Base-by-base conservation (phyloP, 2,329 filamentous ascomycete species). In the Exserohilum turcica region DNA sequence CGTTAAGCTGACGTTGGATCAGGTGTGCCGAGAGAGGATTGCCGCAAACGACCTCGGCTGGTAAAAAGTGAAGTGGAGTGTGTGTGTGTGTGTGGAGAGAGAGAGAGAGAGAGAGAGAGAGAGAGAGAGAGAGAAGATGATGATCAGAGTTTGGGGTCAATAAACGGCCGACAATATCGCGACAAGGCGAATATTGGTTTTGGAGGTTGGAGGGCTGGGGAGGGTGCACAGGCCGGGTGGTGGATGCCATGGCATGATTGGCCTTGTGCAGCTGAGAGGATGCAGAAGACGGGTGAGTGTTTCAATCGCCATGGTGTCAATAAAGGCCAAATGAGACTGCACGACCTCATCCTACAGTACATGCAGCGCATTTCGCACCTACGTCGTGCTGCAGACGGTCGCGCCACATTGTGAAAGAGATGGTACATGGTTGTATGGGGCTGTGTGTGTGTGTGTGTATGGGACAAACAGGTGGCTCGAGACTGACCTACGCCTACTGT, bases 381-480 rank as follows among this genome's bases (percentile, higher is more conserved):
- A 52, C 52, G 52, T 57, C 35, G 52, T 28, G 13, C 37, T 45
- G 39, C 44, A 54, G 43, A 27, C 40, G 29, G 29, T 36, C 42
- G 54, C 56, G 53, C 56, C 56, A 61, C 40, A 36, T 18, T 40
- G 48, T 38, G 54, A 61, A 55, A 38, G 39, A 16, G 53, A 49
- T 49, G 32, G 43, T 46, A 43, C 52, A 45, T 43, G 43, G 56
- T 31, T 52, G 42, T 40, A 57, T 52, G 48, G 56, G 50, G n/a
- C n/a, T n/a, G n/a, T n/a, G n/a, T n/a, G n/a, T n/a, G n/a, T n/a
- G n/a, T n/a, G n/a, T n/a, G n/a, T 35, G 39, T 32, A 7, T 24
- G 35, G 52, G 52, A 33, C 56, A 53, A 61, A 56, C 57, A 43
- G 52, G 48, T 57, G 54, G 56, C 54, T 58, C 61, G 45, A 58